These are phyloP conservation scores for Rhizopus delemar DNA, from an alignment of 371 early-diverging fungal genomes.

Conservation along the genomic window DNA sequence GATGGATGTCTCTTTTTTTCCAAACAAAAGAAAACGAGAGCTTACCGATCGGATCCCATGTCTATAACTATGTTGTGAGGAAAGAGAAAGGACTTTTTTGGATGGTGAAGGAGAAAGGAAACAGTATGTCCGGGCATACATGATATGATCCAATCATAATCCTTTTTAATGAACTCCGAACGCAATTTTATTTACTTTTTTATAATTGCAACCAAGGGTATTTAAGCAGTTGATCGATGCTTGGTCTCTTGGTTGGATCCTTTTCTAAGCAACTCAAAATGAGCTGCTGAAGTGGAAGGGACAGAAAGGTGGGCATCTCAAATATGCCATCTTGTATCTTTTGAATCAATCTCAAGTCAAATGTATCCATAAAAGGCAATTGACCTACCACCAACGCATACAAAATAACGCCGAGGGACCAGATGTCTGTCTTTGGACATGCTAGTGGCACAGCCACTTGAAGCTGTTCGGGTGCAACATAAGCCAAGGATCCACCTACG, in stretches of 20 bases:
- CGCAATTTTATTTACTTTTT: too few species aligned
- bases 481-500: conserved; percentile 73
- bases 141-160: too few species aligned
- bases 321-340: conserved; percentile 60
- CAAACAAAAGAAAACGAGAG: too few species aligned
- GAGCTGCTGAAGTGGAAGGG: conserved; percentile 18
- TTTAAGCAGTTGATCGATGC: conserved; percentile 26
- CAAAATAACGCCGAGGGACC: conserved; percentile 82
- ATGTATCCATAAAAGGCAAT: conserved; percentile 81
- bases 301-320: conserved; percentile 35
- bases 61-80: conserved; percentile 28
- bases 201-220: conserved; percentile 27
- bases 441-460: conserved; percentile 36
- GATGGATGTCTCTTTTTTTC: conserved; percentile 1
- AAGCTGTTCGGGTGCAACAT: conserved; percentile 80
- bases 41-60: conserved; percentile 36
- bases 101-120: too few species aligned
- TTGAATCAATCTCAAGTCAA: conserved; percentile 68
- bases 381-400: conserved; percentile 71
- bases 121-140: too few species aligned
- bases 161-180: too few species aligned
- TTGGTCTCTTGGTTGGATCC: conserved; percentile 27
- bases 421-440: conserved; percentile 71
- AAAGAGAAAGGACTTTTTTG: conserved; percentile 20
- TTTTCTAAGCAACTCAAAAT: conserved; percentile 27